A percentile compares a stretch with the other conserved stretches of the same genome.
These are phyloP conservation scores for thale cress (Arabidopsis thaliana) DNA, from an alignment of 345 rosid genomes.

Conservation along the genomic window DNA sequence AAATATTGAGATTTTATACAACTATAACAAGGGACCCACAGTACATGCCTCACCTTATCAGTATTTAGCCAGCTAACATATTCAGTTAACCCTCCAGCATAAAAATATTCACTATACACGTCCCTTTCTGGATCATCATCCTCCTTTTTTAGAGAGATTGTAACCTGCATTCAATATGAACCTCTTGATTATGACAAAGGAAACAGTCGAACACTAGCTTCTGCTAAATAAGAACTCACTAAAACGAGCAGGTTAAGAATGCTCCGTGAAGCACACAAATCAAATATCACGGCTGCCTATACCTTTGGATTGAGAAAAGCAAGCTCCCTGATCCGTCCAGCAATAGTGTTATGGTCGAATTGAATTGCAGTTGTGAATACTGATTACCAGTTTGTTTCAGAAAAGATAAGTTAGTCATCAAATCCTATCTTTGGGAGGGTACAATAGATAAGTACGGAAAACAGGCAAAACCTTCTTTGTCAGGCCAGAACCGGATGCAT, in stretches of 20 bases:
- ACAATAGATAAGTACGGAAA: slow-evolving; percentile 6
- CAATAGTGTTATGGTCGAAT: slow-evolving; percentile 83
- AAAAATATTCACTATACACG: slow-evolving; percentile 69
- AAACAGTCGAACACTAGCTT: slow-evolving; percentile 18
- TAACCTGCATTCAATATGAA: slow-evolving; percentile 59
- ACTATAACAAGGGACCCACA: slow-evolving; percentile 19
- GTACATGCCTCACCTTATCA: slow-evolving; percentile 67
- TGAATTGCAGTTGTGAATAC: slow-evolving; percentile 87
- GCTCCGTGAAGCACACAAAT: slow-evolving; percentile 17
- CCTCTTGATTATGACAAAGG: slow-evolving; percentile 15
- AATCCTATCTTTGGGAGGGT: slow-evolving; percentile 17
- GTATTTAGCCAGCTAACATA: slow-evolving; percentile 89
- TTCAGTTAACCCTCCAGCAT: slow-evolving; percentile 86
- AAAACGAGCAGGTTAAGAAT: slow-evolving; percentile 1
- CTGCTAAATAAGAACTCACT: slow-evolving; percentile 24
- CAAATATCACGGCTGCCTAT: slow-evolving; percentile 14
- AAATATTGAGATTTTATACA: slow-evolving; percentile 26
- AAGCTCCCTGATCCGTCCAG: slow-evolving; percentile 89
- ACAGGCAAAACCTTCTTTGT: slow-evolving; percentile 71
- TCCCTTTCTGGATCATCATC: slow-evolving; percentile 62
- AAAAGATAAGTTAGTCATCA: slow-evolving; percentile 26
- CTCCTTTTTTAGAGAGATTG: slow-evolving; percentile 68
- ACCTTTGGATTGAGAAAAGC: slow-evolving; percentile 97
- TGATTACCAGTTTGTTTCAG: slow-evolving; percentile 42
- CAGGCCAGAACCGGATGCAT: slow-evolving; percentile 89